Conservation (phyloP, 352 stramenopile species). For the Thalassiosira oceanica region DNA sequence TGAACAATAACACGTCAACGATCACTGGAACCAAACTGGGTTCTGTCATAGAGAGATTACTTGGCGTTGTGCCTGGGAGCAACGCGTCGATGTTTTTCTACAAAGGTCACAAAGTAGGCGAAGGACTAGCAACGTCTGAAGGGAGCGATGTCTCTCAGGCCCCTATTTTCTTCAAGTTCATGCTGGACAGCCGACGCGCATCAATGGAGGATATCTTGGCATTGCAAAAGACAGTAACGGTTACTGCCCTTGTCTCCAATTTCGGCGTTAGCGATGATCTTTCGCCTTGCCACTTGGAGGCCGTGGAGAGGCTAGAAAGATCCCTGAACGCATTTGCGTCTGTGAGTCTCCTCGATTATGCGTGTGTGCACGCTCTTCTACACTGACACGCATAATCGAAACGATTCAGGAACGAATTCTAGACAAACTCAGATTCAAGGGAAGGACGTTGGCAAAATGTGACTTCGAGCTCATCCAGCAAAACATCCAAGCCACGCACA, state of each 20-base stretch:
- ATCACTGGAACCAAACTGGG: slow-evolving; percentile 39
- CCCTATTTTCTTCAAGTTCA: slow-evolving; percentile 68
- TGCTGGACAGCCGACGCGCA: slow-evolving; percentile 42
- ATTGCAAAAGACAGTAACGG: slow-evolving; percentile 46
- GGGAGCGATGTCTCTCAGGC: slow-evolving; percentile 10
- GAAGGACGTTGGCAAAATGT: slow-evolving; percentile 37
- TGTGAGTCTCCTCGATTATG: no score
- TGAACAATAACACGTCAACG: slow-evolving; percentile 21
- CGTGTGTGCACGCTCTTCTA: no score
- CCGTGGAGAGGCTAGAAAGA: slow-evolving; percentile 49
- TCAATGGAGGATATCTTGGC: slow-evolving; percentile 41
- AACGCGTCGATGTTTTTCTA: slow-evolving; percentile 48
- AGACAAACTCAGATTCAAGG: slow-evolving; percentile 50
- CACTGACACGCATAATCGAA: no score
- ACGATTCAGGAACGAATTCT: no score
- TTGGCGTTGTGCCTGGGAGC: slow-evolving; percentile 28
- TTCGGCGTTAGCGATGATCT: slow-evolving; percentile 34
- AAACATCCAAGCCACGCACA: slow-evolving; percentile 64
- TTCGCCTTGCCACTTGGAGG: slow-evolving; percentile 39
- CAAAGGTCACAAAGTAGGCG: slow-evolving; percentile 3
- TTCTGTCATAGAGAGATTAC: slow-evolving; percentile 25
- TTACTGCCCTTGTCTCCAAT: slow-evolving; percentile 51
- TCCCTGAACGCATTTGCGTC: slow-evolving; percentile 67
- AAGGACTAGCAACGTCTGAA: background rate
- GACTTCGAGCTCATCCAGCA: slow-evolving; percentile 53